Base-by-base conservation (phyloP, 345 rosid species). In the Streptanthus diversifolius region DNA sequence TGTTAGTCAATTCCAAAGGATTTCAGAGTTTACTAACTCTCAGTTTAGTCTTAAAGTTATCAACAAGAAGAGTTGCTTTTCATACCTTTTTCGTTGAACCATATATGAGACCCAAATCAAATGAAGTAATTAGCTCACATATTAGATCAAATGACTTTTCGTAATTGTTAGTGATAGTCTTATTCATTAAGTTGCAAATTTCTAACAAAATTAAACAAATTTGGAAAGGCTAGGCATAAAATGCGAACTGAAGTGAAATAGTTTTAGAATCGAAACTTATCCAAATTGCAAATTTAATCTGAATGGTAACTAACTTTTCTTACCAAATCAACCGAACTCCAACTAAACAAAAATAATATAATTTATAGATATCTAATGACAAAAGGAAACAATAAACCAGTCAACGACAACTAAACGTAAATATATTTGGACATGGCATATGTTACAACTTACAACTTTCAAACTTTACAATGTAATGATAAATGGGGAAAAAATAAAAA, bases 1-100 rank as follows among this genome's bases (percentile, higher is more conserved):
- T 61, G 54, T 32, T 35, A 55, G 57, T 55, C 71, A 33, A 22
- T 33, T n/a, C 8, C 3, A 55, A 54, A 45, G 11, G 29, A 64
- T 44, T 47, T 33, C 51, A 59, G 74, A 52, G 63, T 41, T 58
- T 39, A 59, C 63, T 9, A 5, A 11, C 52, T 53, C 49, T 63
- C 56, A 73, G 77, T 65, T 74, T 67, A 67, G 78, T 68, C 52
- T 43, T 56, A 57, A 40, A 35, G 69, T 53, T 18, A 51, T 51
- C 7, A 30, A 40, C 2, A 41, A 51, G 39, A 48, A 19, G 54
- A n/a, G 64, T 67, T 33, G 44, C 13, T 15, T 55, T 24, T 43
- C 29, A 21, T 22, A 0, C 19, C 21, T 51, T 61, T 60, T 71
- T 48, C 11, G 12, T 58, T 22, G 14, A 36, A 47, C 22, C 45